A percentile compares a stretch with the other conserved stretches of the same genome.
These are phyloP conservation scores for Heterococcus sp. DNA, from an alignment of 108 stramenopile species.

Conservation along the genomic window DNA sequence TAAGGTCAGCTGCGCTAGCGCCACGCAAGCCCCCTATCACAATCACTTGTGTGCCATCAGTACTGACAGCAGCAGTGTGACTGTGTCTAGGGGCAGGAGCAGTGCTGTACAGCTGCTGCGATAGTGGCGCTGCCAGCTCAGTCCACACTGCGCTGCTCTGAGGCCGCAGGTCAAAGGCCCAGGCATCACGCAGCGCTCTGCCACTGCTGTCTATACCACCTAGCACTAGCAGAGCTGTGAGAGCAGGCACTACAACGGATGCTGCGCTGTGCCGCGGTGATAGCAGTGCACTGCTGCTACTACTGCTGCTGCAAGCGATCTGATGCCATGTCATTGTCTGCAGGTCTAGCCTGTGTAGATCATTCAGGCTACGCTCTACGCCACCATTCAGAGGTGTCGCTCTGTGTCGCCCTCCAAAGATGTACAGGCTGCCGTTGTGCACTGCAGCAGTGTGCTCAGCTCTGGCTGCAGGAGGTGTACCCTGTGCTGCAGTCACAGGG, in stretches of 20 bases:
- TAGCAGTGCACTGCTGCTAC: neutral
- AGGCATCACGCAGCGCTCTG: neutral
- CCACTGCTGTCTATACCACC: neutral
- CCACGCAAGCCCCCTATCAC: neutral
- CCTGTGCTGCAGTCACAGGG: neutral
- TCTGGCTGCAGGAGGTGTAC: neutral
- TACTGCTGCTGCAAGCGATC: neutral
- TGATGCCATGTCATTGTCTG: neutral
- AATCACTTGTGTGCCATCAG: neutral
- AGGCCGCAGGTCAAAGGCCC: neutral
- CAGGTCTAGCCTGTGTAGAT: neutral
- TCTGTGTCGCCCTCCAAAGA: neutral
- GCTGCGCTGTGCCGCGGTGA: neutral
- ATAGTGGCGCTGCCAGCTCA: neutral
- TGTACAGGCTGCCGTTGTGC: neutral
- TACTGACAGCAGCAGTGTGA: neutral
- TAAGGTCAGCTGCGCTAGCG: neutral
- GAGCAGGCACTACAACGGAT: neutral
- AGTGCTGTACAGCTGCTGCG: neutral
- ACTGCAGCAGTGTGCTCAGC: neutral
- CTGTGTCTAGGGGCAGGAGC: neutral
- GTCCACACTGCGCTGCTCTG: neutral
- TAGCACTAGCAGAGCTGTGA: neutral
- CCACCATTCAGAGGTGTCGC: neutral
- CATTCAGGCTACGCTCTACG: neutral